Evolutionary conservation across 495 filamentous ascomycete genomes (phyloP), one percentile per base, ranked within the genome.

Genomic region (Venustampulla echinocandica): DNA sequence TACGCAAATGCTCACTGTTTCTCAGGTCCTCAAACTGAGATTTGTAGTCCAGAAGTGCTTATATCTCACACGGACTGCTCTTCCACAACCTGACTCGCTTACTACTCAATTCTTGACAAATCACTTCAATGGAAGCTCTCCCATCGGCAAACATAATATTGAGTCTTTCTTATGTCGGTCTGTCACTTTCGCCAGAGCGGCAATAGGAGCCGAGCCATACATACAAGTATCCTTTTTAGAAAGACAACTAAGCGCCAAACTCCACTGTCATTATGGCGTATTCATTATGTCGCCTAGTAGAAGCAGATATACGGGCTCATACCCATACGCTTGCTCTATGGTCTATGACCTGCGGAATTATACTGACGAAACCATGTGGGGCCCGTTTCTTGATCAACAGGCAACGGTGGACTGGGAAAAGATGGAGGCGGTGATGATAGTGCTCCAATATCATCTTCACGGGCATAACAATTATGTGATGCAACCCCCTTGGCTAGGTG

Each of bases 321-420:
- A 77, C 47, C 70, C 74, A 14, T 76, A 69, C 42, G 80, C 81
- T 4, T 68, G 72, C 41, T 69, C 74, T 41, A 69, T 71, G 49
- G 77, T 84, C 11, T 85, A 84, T 50, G 79, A 85, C 52, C 59
- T 85, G 9, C 64, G 81, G 2, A 68, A 80, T 53, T 80, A 82
- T 60, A 78, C 71, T 0, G 55, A 64, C 3, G 52, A 54, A 4
- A 77, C 64, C 0, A 47, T 67, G 13, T 84, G 81, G 80, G 81
- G 81, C 0, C 81, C 81, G 0, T 85, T 81, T 57, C 49, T 64
- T 35, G 77, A 81, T 54, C 70, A 69, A 1, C 61, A 55, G 5
- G 60, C 64, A 22, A 58, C 55, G 9, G 76, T 81, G 2, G 80
- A 85, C 53, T 85, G 81, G 81, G 81, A 85, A 57, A 82, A 78